A percentile compares a stretch with the other conserved stretches of the same genome.
Evolutionary conservation across 2,329 filamentous ascomycete genomes (phyloP).

Genomic region (Aspergillus fumigatus): DNA sequence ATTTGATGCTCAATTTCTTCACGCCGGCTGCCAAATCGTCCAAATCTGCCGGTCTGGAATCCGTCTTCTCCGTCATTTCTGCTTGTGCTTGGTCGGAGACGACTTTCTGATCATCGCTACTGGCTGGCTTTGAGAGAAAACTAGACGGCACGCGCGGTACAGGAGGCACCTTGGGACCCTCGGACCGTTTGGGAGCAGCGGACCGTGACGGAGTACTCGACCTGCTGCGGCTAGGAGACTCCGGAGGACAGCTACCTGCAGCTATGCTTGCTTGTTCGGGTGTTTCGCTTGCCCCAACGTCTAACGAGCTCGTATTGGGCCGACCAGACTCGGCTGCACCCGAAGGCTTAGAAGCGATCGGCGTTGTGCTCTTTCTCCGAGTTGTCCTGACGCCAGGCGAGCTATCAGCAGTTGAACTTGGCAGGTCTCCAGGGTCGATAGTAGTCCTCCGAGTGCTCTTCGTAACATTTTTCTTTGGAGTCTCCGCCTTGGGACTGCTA

Average conservation of each 20-base stretch:
- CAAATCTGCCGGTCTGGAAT: conserved; percentile 33
- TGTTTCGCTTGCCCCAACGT: not conserved
- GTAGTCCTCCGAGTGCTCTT: conserved; percentile 57
- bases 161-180: conserved; percentile 36
- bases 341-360: not conserved
- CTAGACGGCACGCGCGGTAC: conserved; percentile 40
- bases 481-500: conserved; percentile 51
- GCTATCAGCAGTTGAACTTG: conserved; percentile 26
- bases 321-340: not conserved
- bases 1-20: conserved; percentile 51
- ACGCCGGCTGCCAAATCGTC: conserved; percentile 51
- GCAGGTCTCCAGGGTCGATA: conserved; percentile 50
- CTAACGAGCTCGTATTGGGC: conserved; percentile 3
- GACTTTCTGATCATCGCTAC: conserved; percentile 9
- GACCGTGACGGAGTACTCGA: conserved; percentile 48
- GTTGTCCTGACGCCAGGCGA: conserved; percentile 19
- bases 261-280: conserved; percentile 16
- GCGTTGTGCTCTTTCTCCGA: conserved; percentile 27
- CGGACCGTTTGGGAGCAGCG: conserved; percentile 31
- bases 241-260: conserved; percentile 16
- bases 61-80: not conserved
- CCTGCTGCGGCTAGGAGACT: conserved; percentile 55
- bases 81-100: conserved; percentile 1
- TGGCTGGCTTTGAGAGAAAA: conserved; percentile 20
- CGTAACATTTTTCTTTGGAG: conserved; percentile 48